Evolutionary conservation across 2,329 filamentous ascomycete genomes (phyloP), one percentile per base, ranked within the genome.

Genomic region (Trichophaea hybrida): DNA sequence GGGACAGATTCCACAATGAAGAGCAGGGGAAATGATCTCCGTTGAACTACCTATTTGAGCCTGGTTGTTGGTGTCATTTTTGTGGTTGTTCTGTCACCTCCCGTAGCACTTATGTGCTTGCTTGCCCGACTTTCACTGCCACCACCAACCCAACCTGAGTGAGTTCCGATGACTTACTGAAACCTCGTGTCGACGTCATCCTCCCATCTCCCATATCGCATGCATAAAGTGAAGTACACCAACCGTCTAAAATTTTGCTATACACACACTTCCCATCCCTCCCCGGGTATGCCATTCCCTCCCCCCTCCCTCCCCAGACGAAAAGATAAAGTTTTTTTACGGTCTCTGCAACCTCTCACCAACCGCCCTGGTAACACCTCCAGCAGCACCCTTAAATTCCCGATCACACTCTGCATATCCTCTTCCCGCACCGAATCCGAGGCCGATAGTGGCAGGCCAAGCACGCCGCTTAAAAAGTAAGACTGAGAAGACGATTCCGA

Each of bases 341-440:
- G 50, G 37, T 33, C 50, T 34, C 50, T 35, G 54, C 33, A 65
- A 44, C 10, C 63, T 62, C 58, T 65, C 63, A 13, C 62, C 62
- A 54, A 61, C 62, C 34, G 58, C 59, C 62, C 60, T 64, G 5
- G 53, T 59, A 12, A 64, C 57, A 15, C 63, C 55, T n/a, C 61
- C 61, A 1, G 62, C 55, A 34, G 63, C 66, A 50, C 59, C 68
- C 75, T 82, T 83, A 69, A 84, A 73, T 75, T 77, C 84, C 76
- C 80, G 86, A 77, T 98, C 95, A 76, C 93, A 96, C 78, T 98
- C 93, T 75, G 98, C 93, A 78, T 94, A 98, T 60, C 93, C 93
- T 70, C 94, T 83, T 70, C 93, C 93, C 65, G 90, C 90, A 72
- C 94, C 93, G 73, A 98, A 97, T 60, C 93, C 93, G 58, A 91